Evolutionary conservation across 306 rosid genomes (phyloP).

Genomic region (Citrullus amarus): DNA sequence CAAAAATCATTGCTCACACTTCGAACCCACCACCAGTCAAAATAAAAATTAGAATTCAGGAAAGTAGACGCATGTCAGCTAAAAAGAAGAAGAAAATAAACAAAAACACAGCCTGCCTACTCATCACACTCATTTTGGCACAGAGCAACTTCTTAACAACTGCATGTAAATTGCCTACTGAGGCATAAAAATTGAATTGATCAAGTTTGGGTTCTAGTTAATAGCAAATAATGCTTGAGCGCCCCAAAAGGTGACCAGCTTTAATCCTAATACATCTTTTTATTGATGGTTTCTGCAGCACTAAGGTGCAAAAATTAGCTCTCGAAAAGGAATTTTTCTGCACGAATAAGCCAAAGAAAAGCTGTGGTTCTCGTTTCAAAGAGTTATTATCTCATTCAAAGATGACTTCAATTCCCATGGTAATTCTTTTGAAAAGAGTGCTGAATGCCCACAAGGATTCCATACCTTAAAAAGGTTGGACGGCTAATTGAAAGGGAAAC

Average conservation of each 20-base stretch:
- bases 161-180: not conserved
- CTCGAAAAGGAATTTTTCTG: not conserved
- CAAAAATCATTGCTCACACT: not conserved
- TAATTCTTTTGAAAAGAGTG: not conserved
- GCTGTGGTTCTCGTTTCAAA: not conserved
- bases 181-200: not conserved
- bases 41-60: not conserved
- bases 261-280: not conserved
- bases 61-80: not conserved
- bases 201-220: not conserved
- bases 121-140: not conserved
- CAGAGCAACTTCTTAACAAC: not conserved
- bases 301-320: not conserved
- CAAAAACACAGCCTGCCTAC: not conserved
- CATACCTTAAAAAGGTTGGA: not conserved
- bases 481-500: not conserved
- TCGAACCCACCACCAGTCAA: not conserved
- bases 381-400: not conserved
- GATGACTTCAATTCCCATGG: not conserved
- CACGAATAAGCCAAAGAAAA: not conserved
- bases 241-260: not conserved
- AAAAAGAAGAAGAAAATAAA: not conserved
- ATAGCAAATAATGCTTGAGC: not conserved
- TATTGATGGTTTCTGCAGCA: not conserved
- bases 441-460: not conserved